A percentile compares a stretch with the other conserved stretches of the same genome.
Conservation (phyloP, 2,329 filamentous ascomycete species). For the Endocalyx cinctus region DNA sequence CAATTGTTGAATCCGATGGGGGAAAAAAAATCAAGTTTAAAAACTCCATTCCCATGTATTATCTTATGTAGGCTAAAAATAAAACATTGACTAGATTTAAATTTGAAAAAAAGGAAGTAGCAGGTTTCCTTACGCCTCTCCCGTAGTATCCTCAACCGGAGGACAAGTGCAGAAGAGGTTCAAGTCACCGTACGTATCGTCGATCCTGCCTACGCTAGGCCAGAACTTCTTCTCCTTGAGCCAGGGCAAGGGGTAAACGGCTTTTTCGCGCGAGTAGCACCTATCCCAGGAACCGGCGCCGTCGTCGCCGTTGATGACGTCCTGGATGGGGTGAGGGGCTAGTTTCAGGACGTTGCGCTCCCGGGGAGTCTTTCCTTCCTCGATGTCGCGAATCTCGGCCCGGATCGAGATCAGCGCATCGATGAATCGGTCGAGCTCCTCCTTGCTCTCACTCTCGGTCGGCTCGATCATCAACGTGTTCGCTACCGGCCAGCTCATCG, state of each 20-base stretch:
- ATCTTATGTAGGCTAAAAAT: no score
- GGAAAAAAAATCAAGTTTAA: no score
- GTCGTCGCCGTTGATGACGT: constrained; percentile 63
- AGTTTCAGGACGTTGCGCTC: constrained; percentile 84
- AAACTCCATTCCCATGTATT: no score
- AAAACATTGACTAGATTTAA: no score
- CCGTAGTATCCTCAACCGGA: constrained; percentile 65
- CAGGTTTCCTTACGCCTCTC: no score
- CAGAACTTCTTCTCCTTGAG: constrained; percentile 97
- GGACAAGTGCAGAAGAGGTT: constrained; percentile 95
- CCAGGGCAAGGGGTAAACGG: constrained; percentile 80
- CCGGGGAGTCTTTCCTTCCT: constrained; percentile 70
- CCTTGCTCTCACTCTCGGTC: constrained; percentile 87
- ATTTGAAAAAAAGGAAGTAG: no score
- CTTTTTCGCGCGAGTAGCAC: constrained; percentile 74
- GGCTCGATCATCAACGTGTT: constrained; percentile 98
- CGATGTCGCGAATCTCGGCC: constrained; percentile 76
- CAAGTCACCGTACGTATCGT: constrained; percentile 85
- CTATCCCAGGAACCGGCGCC: constrained; percentile 67
- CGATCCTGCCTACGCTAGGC: constrained; percentile 79
- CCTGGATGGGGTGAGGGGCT: constrained; percentile 78
- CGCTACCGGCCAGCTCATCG: constrained; percentile 93
- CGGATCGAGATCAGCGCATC: constrained; percentile 85
- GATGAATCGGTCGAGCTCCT: constrained; percentile 89
- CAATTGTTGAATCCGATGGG: no score